These are phyloP conservation scores for Pueraria montana DNA, from an alignment of 306 rosid species.

Conservation along the genomic window DNA sequence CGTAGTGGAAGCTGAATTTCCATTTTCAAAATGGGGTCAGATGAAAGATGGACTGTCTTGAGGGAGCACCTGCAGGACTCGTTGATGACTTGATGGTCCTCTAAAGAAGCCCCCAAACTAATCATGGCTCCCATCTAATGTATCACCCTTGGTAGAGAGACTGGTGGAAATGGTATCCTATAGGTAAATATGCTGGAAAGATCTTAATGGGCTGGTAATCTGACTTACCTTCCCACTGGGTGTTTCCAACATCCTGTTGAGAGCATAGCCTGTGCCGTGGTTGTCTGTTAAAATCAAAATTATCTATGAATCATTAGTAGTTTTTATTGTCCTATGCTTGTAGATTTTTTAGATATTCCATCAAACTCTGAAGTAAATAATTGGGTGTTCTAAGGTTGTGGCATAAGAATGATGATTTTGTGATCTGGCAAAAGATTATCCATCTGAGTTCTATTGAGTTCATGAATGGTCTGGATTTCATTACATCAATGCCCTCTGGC, in stretches of 20 bases:
- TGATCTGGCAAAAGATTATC: constrained; percentile 2
- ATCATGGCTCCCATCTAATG: background rate
- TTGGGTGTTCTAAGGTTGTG: background rate
- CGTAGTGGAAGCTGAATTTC: constrained; percentile 30
- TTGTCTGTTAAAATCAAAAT: background rate
- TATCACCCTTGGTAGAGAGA: background rate
- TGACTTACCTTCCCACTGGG: background rate
- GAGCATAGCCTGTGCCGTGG: background rate
- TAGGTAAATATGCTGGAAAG: background rate
- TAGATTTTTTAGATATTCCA: background rate
- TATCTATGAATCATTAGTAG: background rate
- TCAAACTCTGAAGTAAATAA: constrained; percentile 7
- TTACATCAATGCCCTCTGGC: constrained; percentile 25
- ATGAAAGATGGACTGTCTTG: constrained; percentile 21
- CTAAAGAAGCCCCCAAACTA: constrained; percentile 12
- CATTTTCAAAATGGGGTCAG: constrained; percentile 27
- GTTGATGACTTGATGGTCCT: background rate
- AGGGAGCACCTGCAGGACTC: background rate
- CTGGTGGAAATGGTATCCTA: background rate
- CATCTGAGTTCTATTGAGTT: constrained; percentile 9
- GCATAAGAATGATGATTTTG: background rate
- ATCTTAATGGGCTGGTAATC: constrained; percentile 1
- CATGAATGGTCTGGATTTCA: background rate
- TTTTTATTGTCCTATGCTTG: background rate
- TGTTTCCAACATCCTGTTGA: background rate